A percentile compares a stretch with the other conserved stretches of the same genome.
Conservation (phyloP, 2,329 filamentous ascomycete genomes). For the Setomelanomma holmii region DNA sequence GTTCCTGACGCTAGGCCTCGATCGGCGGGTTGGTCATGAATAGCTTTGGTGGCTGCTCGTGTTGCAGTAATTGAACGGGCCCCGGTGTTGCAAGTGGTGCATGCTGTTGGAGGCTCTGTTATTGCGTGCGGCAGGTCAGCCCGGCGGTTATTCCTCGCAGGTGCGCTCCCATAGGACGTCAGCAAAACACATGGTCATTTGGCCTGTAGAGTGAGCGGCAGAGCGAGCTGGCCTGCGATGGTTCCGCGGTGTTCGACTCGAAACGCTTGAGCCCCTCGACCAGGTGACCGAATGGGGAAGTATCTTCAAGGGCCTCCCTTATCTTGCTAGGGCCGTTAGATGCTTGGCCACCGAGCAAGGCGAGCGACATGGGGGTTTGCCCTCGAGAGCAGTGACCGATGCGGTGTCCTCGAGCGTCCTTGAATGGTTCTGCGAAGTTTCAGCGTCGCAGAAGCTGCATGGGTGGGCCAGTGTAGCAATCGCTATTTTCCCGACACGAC, state of each 20-base stretch:
- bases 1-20: constrained; percentile 35
- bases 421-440: constrained; percentile 8
- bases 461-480: constrained; percentile 13
- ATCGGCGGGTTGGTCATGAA: constrained; percentile 35
- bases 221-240: not conserved
- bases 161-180: constrained; percentile 18
- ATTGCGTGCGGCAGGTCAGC: constrained; percentile 20
- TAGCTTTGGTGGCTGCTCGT: constrained; percentile 39
- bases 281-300: constrained; percentile 10
- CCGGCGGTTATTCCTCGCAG: constrained; percentile 31
- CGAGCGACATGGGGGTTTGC: constrained; percentile 9
- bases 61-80: constrained; percentile 41
- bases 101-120: constrained; percentile 32
- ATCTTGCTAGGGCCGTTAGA: constrained; percentile 4
- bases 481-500: constrained; percentile 16
- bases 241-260: constrained; percentile 4
- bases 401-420: constrained; percentile 4
- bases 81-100: constrained; percentile 14
- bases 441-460: constrained; percentile 29
- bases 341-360: not conserved
- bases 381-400: constrained; percentile 21
- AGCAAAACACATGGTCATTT: constrained; percentile 12
- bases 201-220: constrained; percentile 10
- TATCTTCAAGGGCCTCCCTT: constrained; percentile 23
- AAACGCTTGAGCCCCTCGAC: constrained; percentile 9